A percentile compares a stretch with the other conserved stretches of the same genome.
These are phyloP conservation scores for Psidium guajava DNA, from an alignment of 345 rosid species.

Conservation along the genomic window DNA sequence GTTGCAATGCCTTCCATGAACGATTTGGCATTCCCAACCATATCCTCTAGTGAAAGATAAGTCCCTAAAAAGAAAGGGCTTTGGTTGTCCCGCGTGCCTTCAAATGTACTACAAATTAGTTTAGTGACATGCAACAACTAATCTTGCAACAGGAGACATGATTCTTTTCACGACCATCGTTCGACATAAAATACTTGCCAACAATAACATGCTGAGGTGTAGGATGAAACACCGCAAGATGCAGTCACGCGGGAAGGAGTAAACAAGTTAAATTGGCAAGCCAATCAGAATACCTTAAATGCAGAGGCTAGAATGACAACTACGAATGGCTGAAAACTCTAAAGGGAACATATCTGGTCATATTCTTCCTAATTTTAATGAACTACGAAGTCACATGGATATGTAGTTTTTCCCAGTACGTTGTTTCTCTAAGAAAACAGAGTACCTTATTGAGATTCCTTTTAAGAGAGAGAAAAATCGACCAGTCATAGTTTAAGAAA, in stretches of 20 bases:
- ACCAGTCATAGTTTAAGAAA: not conserved
- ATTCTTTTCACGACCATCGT: too few species aligned
- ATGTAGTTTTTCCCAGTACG: not conserved
- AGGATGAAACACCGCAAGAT: not conserved
- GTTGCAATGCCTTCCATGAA: too few species aligned
- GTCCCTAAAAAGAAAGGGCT: too few species aligned
- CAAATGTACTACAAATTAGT: too few species aligned
- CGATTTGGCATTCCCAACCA: too few species aligned
- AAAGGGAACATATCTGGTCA: not conserved
- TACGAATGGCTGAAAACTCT: not conserved
- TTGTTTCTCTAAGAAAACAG: not conserved
- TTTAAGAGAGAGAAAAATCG: not conserved
- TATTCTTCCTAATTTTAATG: not conserved
- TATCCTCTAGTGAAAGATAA: too few species aligned
- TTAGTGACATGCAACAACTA: too few species aligned
- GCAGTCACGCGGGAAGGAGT: not conserved
- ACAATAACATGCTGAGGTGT: not conserved
- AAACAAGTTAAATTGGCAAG: not conserved
- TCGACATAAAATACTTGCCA: too few species aligned
- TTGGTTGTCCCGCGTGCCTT: too few species aligned
- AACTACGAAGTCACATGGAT: too few species aligned
- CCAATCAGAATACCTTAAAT: not conserved
- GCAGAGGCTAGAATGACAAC: not conserved
- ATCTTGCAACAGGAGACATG: too few species aligned
- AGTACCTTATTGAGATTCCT: not conserved